Percentiles rank a stretch among this genome's conserved stretches.
Evolutionary conservation across 2,329 filamentous ascomycete species (phyloP).

Genomic region (Neonectria punicea): DNA sequence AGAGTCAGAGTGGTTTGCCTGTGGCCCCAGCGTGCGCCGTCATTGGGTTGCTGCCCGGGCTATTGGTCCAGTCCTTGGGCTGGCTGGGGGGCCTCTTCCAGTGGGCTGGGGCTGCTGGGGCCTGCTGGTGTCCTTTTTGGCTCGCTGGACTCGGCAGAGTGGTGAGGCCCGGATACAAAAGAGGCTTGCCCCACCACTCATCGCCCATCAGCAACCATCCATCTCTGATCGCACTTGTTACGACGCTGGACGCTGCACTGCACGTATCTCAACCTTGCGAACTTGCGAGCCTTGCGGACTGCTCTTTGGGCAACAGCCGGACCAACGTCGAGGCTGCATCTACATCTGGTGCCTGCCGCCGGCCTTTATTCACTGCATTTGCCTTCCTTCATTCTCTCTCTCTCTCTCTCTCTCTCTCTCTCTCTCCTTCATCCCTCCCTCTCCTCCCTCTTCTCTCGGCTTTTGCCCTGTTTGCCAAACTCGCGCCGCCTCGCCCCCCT

Average conservation of each 20-base stretch:
- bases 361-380: not conserved
- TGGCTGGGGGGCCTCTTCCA: constrained; percentile 3
- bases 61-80: not conserved
- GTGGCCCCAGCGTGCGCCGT: not conserved
- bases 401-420: not conserved
- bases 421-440: not conserved
- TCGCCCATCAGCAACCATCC: constrained; percentile 40
- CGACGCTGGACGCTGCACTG: not conserved
- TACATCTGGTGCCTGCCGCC: not conserved
- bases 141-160: constrained; percentile 6
- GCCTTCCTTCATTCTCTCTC: not conserved
- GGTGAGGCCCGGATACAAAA: constrained; percentile 40
- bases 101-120: constrained; percentile 3
- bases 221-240: constrained; percentile 27
- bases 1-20: not conserved
- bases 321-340: not conserved
- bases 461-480: not conserved
- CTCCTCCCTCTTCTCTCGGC: not conserved
- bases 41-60: constrained; percentile 1
- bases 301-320: constrained; percentile 12
- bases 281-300: constrained; percentile 2
- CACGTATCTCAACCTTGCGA: not conserved
- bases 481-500: constrained; percentile 9
- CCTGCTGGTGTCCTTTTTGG: constrained; percentile 11
- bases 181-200: constrained; percentile 46